Evolutionary conservation across 192 early-diverging fungal species (phyloP), one percentile per base, ranked within the genome.

Genomic region (Coemansia sp.): DNA sequence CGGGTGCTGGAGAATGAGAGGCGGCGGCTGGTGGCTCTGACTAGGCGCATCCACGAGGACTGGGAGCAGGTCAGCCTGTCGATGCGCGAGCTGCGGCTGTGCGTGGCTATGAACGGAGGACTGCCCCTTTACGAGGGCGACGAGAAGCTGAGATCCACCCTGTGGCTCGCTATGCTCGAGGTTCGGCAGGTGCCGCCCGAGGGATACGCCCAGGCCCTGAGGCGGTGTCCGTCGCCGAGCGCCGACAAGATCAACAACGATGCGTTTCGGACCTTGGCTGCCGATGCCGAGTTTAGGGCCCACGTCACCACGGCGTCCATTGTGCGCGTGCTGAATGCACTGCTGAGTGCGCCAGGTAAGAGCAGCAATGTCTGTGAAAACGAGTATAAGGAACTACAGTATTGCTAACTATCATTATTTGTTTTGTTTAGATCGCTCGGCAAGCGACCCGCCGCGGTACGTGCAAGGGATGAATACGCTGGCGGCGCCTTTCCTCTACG

Each of bases 401-500:
- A 26, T 26, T 1, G 26, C 26, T 26, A 39, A 39, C 3, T 39
- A 10, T 38, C 55, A 13, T 70, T 63, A 26, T 26, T 26, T 26
- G 26, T 26, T 26, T 26, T 26, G 26, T 26, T 37, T 69, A 76
- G 69, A 80, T 49, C 72, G 63, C 14, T 59, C 70, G 60, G 35
- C 81, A 14, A 60, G 82, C 68, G 70, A 86, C 42, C 79, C 79
- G 46, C 79, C 73, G 43, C 78, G 47, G 87, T 95, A 98, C 77
- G 95, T 97, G 21, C 95, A 95, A 77, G 95, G 95, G 21, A 96
- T 98, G 93, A 98, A 96, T 78, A 93, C 95, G 43, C 84, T 97
- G 49, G 85, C 87, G 47, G 94, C 94, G 16, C 97, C 97, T 33
- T 97, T 98, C 70, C 79, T 96, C 19, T 95, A 90, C 66, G 89